Percentiles rank a stretch among this genome's conserved stretches.
These are phyloP conservation scores for Sordariomycetes sp. DNA, from an alignment of 2,329 filamentous ascomycete genomes.

Conservation along the genomic window DNA sequence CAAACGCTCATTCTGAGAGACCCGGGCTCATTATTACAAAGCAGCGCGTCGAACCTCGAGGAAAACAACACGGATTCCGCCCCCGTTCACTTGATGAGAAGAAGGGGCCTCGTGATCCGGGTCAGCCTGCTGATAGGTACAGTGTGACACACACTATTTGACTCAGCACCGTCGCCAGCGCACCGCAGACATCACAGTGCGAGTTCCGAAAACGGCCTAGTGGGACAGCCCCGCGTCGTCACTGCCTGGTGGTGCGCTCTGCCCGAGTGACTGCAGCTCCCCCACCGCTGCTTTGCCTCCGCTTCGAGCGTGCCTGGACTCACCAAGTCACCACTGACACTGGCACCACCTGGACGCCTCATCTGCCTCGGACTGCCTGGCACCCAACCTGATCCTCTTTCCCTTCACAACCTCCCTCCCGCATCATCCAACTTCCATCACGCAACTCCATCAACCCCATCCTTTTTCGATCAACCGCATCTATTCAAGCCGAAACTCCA, in stretches of 20 bases:
- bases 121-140: background rate
- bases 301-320: background rate
- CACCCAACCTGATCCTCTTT: background rate
- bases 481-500: background rate
- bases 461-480: background rate
- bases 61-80: no score
- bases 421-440: conserved; percentile 4
- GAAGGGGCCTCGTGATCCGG: background rate
- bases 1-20: no score
- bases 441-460: background rate
- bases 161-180: no score
- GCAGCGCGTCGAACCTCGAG: no score
- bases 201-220: conserved; percentile 1
- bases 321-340: background rate
- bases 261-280: background rate
- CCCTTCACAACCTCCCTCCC: conserved; percentile 3
- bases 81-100: background rate
- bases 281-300: conserved; percentile 1
- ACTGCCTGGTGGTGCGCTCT: conserved; percentile 1
- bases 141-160: no score
- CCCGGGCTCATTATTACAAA: no score
- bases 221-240: conserved; percentile 5
- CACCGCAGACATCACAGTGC: no score
- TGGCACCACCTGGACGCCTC: background rate
- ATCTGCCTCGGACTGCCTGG: background rate